These are phyloP conservation scores for Cyclotella baltica DNA, from an alignment of 108 stramenopile species.

Conservation along the genomic window DNA sequence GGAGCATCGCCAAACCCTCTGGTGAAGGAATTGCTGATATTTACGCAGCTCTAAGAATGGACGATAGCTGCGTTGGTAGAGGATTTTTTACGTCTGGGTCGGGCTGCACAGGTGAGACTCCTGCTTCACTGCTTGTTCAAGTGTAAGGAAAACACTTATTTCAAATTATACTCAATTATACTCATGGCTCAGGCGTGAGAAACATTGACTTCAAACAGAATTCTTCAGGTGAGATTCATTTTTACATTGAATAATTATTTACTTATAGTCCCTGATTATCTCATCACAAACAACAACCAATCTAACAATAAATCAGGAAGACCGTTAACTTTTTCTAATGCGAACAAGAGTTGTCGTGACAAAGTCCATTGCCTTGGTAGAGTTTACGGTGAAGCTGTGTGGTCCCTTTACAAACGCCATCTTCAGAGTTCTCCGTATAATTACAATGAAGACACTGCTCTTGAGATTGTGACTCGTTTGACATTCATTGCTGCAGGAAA, in stretches of 20 bases:
- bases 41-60: constrained; percentile 28
- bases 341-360: not conserved
- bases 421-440: constrained; percentile 5
- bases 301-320: not conserved
- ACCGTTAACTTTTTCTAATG: not conserved
- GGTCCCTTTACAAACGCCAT: constrained; percentile 21
- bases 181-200: constrained; percentile 4
- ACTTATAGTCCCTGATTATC: not conserved
- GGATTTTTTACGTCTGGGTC: constrained; percentile 4
- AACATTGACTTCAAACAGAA: constrained; percentile 21
- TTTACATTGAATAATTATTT: not conserved
- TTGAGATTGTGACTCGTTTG: constrained; percentile 23
- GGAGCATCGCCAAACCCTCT: constrained; percentile 5
- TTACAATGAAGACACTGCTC: constrained; percentile 34
- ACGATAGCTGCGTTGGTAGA: constrained; percentile 32
- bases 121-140: not conserved
- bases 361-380: constrained; percentile 19
- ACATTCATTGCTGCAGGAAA: constrained; percentile 28
- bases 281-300: not conserved
- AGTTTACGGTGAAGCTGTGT: constrained; percentile 30
- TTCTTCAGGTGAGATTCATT: not conserved
- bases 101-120: constrained; percentile 13
- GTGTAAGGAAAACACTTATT: not conserved
- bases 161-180: not conserved
- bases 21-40: constrained; percentile 40